Conservation (phyloP, 305 asterid species). For the Stenogyne calaminthoides region DNA sequence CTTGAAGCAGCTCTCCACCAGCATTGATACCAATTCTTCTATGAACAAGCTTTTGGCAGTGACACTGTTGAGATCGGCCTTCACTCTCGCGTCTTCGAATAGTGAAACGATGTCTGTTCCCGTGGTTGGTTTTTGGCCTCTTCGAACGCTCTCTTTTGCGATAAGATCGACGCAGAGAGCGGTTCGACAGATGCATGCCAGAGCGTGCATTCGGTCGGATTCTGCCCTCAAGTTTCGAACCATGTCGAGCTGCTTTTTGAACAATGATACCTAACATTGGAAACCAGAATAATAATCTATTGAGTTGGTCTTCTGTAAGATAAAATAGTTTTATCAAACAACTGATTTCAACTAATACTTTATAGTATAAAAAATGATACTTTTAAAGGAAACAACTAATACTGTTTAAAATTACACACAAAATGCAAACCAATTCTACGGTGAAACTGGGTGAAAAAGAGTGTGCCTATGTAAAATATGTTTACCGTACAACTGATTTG, state of each 20-base stretch:
- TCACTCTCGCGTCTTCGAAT: conserved; percentile 73
- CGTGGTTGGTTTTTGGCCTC: conserved; percentile 87
- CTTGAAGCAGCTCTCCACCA: conserved; percentile 94
- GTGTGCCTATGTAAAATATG: too few relatives aligned
- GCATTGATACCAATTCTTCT: conserved; percentile 90
- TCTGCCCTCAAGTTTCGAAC: conserved; percentile 94
- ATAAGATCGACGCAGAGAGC: conserved; percentile 94
- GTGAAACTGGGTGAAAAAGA: too few relatives aligned
- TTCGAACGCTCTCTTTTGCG: conserved; percentile 81
- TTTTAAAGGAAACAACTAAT: too few relatives aligned
- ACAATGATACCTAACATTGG: conserved; percentile 63
- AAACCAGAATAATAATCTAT: conserved; percentile 1
- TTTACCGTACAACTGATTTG: too few relatives aligned
- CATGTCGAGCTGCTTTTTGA: conserved; percentile 88
- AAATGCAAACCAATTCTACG: too few relatives aligned
- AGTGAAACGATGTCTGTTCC: conserved; percentile 90
- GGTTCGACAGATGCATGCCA: conserved; percentile 92
- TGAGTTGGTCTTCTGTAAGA: too few relatives aligned
- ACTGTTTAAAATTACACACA: too few relatives aligned
- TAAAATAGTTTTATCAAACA: neutral
- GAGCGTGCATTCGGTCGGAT: conserved; percentile 93
- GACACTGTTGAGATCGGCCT: conserved; percentile 79
- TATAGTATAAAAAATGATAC: too few relatives aligned
- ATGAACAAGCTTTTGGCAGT: conserved; percentile 82
- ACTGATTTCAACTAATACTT: too few relatives aligned